Evolutionary conservation across 2,329 filamentous ascomycete species (phyloP), one percentile per base, ranked within the genome.

Genomic region (Aspergillus neoniger): DNA sequence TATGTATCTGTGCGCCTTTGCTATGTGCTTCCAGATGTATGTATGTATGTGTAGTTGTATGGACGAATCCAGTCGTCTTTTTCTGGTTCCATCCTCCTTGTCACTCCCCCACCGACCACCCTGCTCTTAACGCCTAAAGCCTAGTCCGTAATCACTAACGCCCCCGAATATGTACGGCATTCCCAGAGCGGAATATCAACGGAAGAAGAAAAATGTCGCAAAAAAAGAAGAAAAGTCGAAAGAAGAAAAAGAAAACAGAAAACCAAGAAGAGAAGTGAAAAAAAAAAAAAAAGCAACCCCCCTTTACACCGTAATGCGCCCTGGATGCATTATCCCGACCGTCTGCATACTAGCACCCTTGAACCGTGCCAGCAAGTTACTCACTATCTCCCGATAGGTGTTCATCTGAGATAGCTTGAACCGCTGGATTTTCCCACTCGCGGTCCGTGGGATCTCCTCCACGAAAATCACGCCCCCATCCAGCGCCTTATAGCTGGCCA

Each of bases 351-450:
- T 69, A 25, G 70, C 62, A 8, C 67, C 61, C 6, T 67, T 64
- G 39, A 68, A 70, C 23, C 65, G 65, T 32, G 67, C 65, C 6
- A 75, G 60, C 6, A 76, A 62, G 5, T 70, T 74, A 4, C 71
- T 67, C 10, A 77, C 68, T 60, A 77, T 73, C 43, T 76, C 73
- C 2, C 75, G 69, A 59, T 77, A 77, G 10, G 69, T 63, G 58
- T 77, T 76, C 74, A 77, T 76, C 65, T 77, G 73, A 2, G 72
- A 64, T 25, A 78, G 67, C 59, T 72, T 76, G 69, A 76, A 77
- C 7, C 78, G 72, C 60, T 80, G 73, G 53, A 83, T 81, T 70
- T 84, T 84, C 14, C 82, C 82, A 59, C 80, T 81, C 0, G 80
- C 72, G 2, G 79, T 80, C 50, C 80, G 79, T 4, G 82, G 81